These are phyloP conservation scores for Hysterangium stoloniferum DNA, from an alignment of 768 basidiomycete genomes.

Conservation along the genomic window DNA sequence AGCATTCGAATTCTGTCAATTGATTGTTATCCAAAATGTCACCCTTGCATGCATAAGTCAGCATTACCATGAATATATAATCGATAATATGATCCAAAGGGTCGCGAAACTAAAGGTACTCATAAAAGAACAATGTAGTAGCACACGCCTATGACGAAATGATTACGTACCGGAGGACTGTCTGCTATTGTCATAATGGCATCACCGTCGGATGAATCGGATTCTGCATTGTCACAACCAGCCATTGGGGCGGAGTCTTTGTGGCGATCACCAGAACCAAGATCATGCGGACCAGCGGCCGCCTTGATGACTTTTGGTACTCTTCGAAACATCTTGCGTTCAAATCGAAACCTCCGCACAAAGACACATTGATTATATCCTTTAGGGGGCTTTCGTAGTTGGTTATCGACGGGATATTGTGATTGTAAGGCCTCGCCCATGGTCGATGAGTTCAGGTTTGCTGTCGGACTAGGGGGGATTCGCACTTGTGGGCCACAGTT, in stretches of 20 bases:
- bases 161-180: not conserved
- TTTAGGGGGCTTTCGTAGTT: too few species aligned
- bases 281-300: constrained; percentile 1
- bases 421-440: too few species aligned
- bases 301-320: not conserved
- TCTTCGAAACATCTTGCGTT: too few species aligned
- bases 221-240: not conserved
- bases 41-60: not conserved
- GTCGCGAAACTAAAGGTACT: not conserved
- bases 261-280: not conserved
- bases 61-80: not conserved
- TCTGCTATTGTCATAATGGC: not conserved
- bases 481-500: constrained; percentile 1
- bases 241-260: not conserved
- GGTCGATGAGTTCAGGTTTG: too few species aligned
- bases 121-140: not conserved
- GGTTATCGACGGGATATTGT: too few species aligned
- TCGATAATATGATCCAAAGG: not conserved
- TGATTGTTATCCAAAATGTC: too few species aligned
- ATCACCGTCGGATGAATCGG: not conserved
- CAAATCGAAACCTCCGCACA: not conserved
- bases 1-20: constrained; percentile 1
- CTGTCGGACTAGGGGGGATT: not conserved
- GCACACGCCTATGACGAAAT: too few species aligned
- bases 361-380: constrained; percentile 5